Evolutionary conservation across 2,329 filamentous ascomycete species (phyloP).

Genomic region (Gnomoniopsis sp.): DNA sequence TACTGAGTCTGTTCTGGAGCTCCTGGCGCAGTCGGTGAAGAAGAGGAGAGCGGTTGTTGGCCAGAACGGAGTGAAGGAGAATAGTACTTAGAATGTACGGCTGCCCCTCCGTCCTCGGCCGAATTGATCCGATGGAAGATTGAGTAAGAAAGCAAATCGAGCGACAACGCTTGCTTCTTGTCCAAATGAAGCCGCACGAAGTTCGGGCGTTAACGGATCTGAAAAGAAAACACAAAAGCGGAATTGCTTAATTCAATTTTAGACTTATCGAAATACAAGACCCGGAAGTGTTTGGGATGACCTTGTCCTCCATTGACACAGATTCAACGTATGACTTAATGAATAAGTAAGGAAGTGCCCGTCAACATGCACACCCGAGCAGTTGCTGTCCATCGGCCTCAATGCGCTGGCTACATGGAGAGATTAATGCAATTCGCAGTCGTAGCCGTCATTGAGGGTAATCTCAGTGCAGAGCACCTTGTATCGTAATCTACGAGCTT

Average conservation of each 20-base stretch:
- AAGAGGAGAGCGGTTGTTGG: slow-evolving; percentile 56
- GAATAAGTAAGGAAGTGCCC: no score
- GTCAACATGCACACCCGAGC: background rate
- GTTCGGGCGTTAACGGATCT: no score
- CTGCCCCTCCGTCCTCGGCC: slow-evolving; percentile 13
- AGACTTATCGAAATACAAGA: no score
- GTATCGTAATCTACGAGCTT: background rate
- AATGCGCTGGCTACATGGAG: background rate
- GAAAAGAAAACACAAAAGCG: no score
- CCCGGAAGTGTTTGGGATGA: no score
- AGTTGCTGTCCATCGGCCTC: background rate
- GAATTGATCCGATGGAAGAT: background rate
- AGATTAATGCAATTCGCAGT: background rate
- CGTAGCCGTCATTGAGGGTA: slow-evolving; percentile 9
- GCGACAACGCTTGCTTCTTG: background rate
- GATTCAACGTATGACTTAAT: no score
- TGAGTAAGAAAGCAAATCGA: background rate
- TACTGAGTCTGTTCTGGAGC: slow-evolving; percentile 74
- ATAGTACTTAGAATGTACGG: slow-evolving; percentile 9
- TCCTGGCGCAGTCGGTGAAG: slow-evolving; percentile 76
- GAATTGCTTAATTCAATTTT: no score
- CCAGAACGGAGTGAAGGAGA: slow-evolving; percentile 24
- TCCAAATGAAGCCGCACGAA: background rate
- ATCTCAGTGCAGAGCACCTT: background rate
- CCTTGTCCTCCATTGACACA: no score